Evolutionary conservation across 1,284 basidiomycete genomes (phyloP).

Genomic region (Trichosporon sp.): DNA sequence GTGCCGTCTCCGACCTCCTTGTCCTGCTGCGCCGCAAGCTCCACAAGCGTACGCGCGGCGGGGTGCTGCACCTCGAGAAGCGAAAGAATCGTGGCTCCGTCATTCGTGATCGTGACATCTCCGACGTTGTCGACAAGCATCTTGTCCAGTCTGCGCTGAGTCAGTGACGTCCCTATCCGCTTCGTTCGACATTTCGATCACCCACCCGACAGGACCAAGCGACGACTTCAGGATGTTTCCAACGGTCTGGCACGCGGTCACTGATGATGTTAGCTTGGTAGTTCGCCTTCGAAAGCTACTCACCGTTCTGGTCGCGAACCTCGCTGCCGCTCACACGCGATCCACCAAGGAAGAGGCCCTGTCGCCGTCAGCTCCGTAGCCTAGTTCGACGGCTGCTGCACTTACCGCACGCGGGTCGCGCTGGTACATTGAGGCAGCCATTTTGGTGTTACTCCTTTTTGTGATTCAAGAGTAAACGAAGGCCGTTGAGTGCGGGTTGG

Average conservation of each 20-base stretch:
- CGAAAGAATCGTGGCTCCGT: constrained; percentile 95
- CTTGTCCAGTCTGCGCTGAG: constrained; percentile 67
- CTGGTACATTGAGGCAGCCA: constrained; percentile 51
- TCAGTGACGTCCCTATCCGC: not conserved
- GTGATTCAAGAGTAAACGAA: not conserved
- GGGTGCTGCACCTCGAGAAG: constrained; percentile 90
- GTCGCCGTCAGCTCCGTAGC: constrained; percentile 18
- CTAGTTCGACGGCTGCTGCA: not conserved
- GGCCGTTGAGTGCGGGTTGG: not conserved
- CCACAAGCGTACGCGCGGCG: constrained; percentile 90
- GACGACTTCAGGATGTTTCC: constrained; percentile 98
- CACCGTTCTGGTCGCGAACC: constrained; percentile 94
- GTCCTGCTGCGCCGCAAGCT: constrained; percentile 98
- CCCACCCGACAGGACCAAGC: constrained; percentile 74
- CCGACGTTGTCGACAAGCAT: constrained; percentile 99
- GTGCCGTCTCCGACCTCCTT: constrained; percentile 99
- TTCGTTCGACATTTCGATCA: not conserved
- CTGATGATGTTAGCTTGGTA: constrained; percentile 50
- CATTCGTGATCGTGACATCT: constrained; percentile 99
- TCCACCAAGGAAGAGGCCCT: constrained; percentile 85
- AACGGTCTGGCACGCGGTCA: constrained; percentile 91
- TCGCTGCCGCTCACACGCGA: constrained; percentile 92
- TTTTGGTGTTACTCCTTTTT: constrained; percentile 20
- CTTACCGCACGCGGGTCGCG: constrained; percentile 49
- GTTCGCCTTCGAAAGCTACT: constrained; percentile 21